Percentiles rank a stretch among this genome's conserved stretches.
Conservation (phyloP, 805 yeast genomes). For the Candida maltosa region DNA sequence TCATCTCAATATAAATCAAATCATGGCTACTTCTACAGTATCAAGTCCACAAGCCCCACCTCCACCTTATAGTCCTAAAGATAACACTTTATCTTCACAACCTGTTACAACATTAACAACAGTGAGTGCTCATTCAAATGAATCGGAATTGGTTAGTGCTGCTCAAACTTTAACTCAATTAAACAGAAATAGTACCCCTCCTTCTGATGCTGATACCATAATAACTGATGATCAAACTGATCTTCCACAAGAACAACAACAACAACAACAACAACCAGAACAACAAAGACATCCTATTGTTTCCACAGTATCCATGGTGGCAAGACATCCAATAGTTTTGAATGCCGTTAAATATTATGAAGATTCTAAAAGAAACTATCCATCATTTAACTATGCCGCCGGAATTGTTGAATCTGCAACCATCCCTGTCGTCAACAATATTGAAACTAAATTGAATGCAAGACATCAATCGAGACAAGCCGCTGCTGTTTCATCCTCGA, state of each 20-base stretch:
- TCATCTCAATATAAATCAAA: background rate
- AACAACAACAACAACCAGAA: constrained; percentile 3
- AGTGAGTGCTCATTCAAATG: background rate
- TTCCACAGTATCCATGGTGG: constrained; percentile 33
- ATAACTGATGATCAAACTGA: constrained; percentile 5
- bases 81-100: constrained; percentile 1
- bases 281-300: constrained; percentile 33
- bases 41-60: constrained; percentile 1
- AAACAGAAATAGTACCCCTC: constrained; percentile 18
- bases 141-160: constrained; percentile 29
- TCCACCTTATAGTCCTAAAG: constrained; percentile 6
- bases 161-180: constrained; percentile 42
- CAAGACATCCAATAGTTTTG: constrained; percentile 41
- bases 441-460: constrained; percentile 43
- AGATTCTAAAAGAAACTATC: constrained; percentile 41
- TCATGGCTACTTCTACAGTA: background rate
- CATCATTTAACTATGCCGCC: constrained; percentile 57
- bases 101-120: background rate
- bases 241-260: constrained; percentile 8
- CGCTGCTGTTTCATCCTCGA: constrained; percentile 4
- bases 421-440: constrained; percentile 48
- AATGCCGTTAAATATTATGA: constrained; percentile 49
- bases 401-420: constrained; percentile 58
- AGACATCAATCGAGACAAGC: constrained; percentile 24
- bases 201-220: constrained; percentile 10